A percentile compares a stretch with the other conserved stretches of the same genome.
Conservation (phyloP, 2,329 filamentous ascomycete species). For the Pyrenochaeta sp. region DNA sequence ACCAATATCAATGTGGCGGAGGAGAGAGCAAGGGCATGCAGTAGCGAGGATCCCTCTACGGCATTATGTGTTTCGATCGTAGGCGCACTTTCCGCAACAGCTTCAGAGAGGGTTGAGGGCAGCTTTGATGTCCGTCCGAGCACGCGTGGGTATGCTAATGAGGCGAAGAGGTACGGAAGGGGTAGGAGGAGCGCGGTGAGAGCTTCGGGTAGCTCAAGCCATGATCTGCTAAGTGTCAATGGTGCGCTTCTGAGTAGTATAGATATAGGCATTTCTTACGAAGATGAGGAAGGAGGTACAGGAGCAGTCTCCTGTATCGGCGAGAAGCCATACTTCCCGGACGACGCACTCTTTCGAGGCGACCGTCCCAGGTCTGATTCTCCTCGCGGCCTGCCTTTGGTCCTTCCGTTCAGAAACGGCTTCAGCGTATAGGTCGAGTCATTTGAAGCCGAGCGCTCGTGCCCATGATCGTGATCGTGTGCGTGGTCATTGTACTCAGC, state of each 20-base stretch:
- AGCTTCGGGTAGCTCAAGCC: conserved; percentile 54
- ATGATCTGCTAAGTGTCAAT: conserved; percentile 36
- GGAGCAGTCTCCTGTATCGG: conserved; percentile 45
- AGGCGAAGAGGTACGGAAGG: conserved; percentile 58
- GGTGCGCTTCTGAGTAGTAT: neutral
- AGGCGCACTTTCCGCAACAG: conserved; percentile 26
- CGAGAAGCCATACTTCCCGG: conserved; percentile 41
- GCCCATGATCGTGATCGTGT: conserved; percentile 27
- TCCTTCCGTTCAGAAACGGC: conserved; percentile 37
- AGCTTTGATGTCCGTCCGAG: conserved; percentile 22
- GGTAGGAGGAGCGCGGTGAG: conserved; percentile 61
- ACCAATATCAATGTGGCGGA: conserved; percentile 57
- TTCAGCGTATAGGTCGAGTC: conserved; percentile 42
- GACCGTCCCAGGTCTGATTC: conserved; percentile 57
- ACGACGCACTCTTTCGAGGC: conserved; percentile 26
- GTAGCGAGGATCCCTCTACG: conserved; percentile 38
- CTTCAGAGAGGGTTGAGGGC: conserved; percentile 34
- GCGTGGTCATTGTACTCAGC: conserved; percentile 36
- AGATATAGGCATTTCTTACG: conserved; percentile 25
- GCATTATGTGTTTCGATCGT: conserved; percentile 12
- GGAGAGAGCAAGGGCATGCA: conserved; percentile 57
- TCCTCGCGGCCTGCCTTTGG: conserved; percentile 52
- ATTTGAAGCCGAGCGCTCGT: conserved; percentile 34
- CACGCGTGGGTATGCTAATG: conserved; percentile 53
- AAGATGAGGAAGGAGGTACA: conserved; percentile 22